These are phyloP conservation scores for Syzygium oleosum DNA, from an alignment of 345 rosid genomes.

Conservation along the genomic window DNA sequence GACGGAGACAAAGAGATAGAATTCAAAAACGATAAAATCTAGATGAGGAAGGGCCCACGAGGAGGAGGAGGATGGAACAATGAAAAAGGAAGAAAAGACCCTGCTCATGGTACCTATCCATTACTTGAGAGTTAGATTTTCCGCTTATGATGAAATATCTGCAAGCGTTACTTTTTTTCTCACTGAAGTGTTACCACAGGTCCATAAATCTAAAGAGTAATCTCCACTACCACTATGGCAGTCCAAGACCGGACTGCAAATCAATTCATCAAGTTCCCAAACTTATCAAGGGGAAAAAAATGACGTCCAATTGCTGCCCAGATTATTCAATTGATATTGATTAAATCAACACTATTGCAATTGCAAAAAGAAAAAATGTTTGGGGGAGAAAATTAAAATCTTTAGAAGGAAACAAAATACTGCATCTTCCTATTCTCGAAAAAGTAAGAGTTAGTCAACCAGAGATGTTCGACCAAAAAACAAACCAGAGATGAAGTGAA, in stretches of 20 bases:
- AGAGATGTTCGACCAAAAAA: neutral
- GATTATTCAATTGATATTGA: neutral
- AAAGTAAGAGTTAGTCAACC: neutral
- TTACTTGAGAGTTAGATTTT: neutral
- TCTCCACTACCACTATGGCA: neutral
- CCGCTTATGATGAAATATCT: neutral
- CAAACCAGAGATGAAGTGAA: neutral
- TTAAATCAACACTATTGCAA: neutral
- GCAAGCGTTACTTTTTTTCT: neutral
- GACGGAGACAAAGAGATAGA: neutral
- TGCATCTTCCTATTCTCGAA: neutral
- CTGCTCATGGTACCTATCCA: neutral
- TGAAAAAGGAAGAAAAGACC: neutral
- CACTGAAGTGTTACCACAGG: neutral
- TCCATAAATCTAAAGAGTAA: neutral
- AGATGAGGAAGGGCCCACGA: neutral
- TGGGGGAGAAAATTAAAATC: neutral
- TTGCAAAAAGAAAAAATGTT: neutral
- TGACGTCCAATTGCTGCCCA: neutral
- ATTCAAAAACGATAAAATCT: neutral
- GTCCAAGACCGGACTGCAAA: neutral
- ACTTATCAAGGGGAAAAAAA: neutral
- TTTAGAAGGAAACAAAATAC: neutral
- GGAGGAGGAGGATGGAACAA: neutral
- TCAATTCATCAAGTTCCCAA: neutral